Conservation (phyloP, 2,329 filamentous ascomycete species). For the Fusarium tuaranense region DNA sequence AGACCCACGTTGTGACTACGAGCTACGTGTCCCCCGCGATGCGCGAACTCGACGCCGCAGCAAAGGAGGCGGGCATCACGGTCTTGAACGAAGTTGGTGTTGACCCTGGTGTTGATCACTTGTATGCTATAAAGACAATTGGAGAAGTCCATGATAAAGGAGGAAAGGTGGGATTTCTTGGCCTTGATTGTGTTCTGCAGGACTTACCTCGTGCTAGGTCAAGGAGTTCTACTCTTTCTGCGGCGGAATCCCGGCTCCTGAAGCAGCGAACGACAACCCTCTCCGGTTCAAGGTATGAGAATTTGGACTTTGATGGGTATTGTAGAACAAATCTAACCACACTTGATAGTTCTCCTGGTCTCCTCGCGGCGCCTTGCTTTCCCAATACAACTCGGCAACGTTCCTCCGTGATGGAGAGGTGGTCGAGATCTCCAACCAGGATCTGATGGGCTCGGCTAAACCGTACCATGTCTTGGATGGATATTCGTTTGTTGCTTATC, state of each 20-base stretch:
- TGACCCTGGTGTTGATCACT: constrained; percentile 68
- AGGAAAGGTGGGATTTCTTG: constrained; percentile 60
- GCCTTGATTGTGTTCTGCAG: rapidly evolving
- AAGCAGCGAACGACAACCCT: constrained; percentile 65
- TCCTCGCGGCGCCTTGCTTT: constrained; percentile 74
- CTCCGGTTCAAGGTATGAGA: constrained; percentile 7
- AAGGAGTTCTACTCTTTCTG: constrained; percentile 75
- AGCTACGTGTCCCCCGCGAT: constrained; percentile 79
- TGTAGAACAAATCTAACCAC: background rate
- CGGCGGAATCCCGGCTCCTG: constrained; percentile 67
- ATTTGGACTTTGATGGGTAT: background rate
- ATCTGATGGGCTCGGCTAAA: constrained; percentile 75
- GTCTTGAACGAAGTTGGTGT: constrained; percentile 80
- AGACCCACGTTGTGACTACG: constrained; percentile 81
- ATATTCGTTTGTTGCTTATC: constrained; percentile 77
- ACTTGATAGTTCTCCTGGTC: constrained; percentile 68
- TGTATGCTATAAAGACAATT: constrained; percentile 74
- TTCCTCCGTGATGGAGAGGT: constrained; percentile 73
- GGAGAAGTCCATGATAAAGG: constrained; percentile 74
- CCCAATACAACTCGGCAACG: constrained; percentile 73
- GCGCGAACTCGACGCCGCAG: constrained; percentile 70
- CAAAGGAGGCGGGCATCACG: constrained; percentile 76
- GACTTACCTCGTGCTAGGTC: constrained; percentile 50
- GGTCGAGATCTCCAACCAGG: constrained; percentile 50
- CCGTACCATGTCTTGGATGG: constrained; percentile 69